These are phyloP conservation scores for Periconia digitata DNA, from an alignment of 2,329 filamentous ascomycete genomes.

Conservation along the genomic window DNA sequence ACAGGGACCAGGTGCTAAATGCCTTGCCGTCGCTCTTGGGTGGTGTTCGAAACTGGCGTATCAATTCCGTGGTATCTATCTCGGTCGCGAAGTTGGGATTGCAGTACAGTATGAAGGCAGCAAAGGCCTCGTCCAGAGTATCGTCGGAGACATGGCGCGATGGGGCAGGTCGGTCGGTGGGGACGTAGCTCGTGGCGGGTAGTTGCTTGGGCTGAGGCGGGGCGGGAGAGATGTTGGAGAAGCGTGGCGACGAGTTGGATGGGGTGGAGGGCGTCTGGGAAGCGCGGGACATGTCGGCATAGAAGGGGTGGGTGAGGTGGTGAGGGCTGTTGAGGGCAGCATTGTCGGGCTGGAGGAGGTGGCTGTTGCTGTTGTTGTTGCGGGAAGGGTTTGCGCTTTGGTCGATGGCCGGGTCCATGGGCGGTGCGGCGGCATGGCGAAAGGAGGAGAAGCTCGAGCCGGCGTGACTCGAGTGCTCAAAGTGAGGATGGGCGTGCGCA, in stretches of 20 bases:
- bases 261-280: slow-evolving; percentile 41
- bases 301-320: slow-evolving; percentile 35
- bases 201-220: slow-evolving; percentile 35
- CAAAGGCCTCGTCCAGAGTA: slow-evolving; percentile 79
- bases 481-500: slow-evolving; percentile 13
- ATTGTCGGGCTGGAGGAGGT: slow-evolving; percentile 41
- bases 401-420: slow-evolving; percentile 41
- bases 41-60: slow-evolving; percentile 74
- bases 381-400: slow-evolving; percentile 36
- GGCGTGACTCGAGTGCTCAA: slow-evolving; percentile 34
- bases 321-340: slow-evolving; percentile 30
- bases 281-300: slow-evolving; percentile 41
- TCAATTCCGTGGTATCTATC: slow-evolving; percentile 69
- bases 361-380: slow-evolving; percentile 35
- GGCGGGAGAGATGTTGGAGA: slow-evolving; percentile 38
- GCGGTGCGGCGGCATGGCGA: slow-evolving; percentile 37
- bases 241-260: slow-evolving; percentile 43
- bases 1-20: slow-evolving; percentile 77
- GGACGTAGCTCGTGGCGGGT: slow-evolving; percentile 31
- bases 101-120: slow-evolving; percentile 84
- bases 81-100: slow-evolving; percentile 77
- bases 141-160: slow-evolving; percentile 67
- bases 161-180: slow-evolving; percentile 61
- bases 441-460: slow-evolving; percentile 37
- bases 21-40: slow-evolving; percentile 86